phyloP scores from a whole-genome alignment of 805 yeast species.

The Starmera pachycereana region DNA sequence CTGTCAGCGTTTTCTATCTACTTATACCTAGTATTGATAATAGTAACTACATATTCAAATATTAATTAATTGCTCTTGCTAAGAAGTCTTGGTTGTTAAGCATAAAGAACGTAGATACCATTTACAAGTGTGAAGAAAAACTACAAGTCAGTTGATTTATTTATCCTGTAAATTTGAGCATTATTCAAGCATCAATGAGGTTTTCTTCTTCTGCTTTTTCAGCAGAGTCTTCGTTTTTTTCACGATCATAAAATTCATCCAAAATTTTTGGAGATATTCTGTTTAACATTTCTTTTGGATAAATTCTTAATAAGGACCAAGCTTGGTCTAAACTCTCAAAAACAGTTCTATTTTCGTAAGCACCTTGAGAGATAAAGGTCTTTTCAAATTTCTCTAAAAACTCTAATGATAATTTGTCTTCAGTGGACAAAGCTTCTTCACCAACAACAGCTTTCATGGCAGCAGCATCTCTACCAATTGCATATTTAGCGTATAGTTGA shows the following conservation, averaged over 20 bases:
- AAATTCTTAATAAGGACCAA: conserved; percentile 95
- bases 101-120: no score
- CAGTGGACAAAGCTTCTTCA: conserved; percentile 97
- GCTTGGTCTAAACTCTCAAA: conserved; percentile 96
- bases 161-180: no score
- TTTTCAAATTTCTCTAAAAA: conserved; percentile 96
- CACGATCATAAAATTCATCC: conserved; percentile 90
- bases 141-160: no score
- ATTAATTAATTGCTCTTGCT: no score
- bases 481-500: conserved; percentile 97
- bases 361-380: conserved; percentile 92
- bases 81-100: no score
- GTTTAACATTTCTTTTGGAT: conserved; percentile 97
- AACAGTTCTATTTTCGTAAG: conserved; percentile 90
- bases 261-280: conserved; percentile 97
- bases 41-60: no score
- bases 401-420: conserved; percentile 94
- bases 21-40: no score
- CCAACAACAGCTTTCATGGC: conserved; percentile 99
- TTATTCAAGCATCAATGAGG: conserved; percentile 26
- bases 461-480: conserved; percentile 99
- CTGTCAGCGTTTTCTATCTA: no score
- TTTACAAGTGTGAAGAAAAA: no score
- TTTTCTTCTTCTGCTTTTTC: conserved; percentile 23
- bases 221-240: conserved; percentile 53